Evolutionary conservation across 106 monocot species (phyloP), one percentile per base, ranked within the genome.

Genomic region (Gastrodia elata): DNA sequence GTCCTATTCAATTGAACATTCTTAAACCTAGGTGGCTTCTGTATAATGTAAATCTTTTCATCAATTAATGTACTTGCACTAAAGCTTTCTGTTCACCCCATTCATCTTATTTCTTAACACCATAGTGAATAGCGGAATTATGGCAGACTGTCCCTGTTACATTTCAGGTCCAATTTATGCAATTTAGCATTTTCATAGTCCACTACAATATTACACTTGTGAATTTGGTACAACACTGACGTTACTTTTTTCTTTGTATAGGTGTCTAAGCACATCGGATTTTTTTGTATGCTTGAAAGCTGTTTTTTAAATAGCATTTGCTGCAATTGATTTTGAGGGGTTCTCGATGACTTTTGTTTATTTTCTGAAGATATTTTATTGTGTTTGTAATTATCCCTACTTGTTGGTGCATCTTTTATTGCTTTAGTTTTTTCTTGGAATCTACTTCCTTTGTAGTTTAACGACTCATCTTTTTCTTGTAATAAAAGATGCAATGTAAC

Each of bases 201-300:
- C 6, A n/a, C 22, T 52, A 52, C n/a, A 52, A n/a, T 52, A 22
- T 52, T 52, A 22, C 52, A 3, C 52, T 52, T 52, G 52, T n/a
- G 52, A 22, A 52, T 52, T 52, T 52, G 52, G 22, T n/a, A 22
- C 22, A 52, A 52, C 6, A 5, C 52, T 52, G 22, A 22, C 22
- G 52, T 52, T 2, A 30, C 32, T 13, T 2, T 30, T 61, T 61
- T 1, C 28, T 32, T 11, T 13, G 14, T 61, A 61, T 61, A 32
- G 14, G 4, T 3, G 28, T 61, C 27, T 61, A 52, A 32, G 32
- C 14, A 61, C 14, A 30, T 61, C 61, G 32, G 13, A 33, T 32
- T 32, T 32, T 13, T 61, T 61, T 61, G 61, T 32, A 32, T 61
- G 61, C 61, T 30, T 61, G 61, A 61, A 14, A 61, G 32, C 61